Evolutionary conservation across 495 filamentous ascomycete genomes (phyloP), one percentile per base, ranked within the genome.

Genomic region (Stereocaulon alpinum): DNA sequence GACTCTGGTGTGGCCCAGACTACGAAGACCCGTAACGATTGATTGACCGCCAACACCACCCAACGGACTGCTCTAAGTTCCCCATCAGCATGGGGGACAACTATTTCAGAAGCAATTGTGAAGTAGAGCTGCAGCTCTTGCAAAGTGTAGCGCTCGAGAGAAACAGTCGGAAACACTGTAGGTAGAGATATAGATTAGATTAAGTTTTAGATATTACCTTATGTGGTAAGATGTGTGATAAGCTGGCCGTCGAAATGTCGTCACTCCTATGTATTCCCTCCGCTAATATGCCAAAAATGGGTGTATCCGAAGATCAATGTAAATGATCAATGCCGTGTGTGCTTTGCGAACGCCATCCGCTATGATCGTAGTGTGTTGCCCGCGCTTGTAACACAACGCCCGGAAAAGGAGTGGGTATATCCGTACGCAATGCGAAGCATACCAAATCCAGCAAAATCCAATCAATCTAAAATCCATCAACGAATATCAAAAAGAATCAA

Each of bases 371-470:
- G 14, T 40, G 1, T 15, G 27, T 0, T 40, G 40, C 7, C 12
- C 30, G 15, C 24, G 20, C 6, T 27, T 27, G 18, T 18, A 57
- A 58, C 55, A 43, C 43, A 24, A 24, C 24, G 24, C 24, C 24
- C 44, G 30, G 32, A 24, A 49, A 58, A 58, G 44, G 55, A 49
- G 55, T 58, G 55, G 55, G 55, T 58, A 58, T 58, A 58, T 49
- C 43, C 30, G 12, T 2, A 37, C 32, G 37, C 10, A 11, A 45
- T 2, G 30, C 42, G 42, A 27, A 11, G 29, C 49, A 52, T 11
- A 29, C 18, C n/a, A 17, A 52, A 37, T 11, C n/a, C 30, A 11
- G 4, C 3, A n/a, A 37, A 12, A 37, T 37, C 34, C 34, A 37
- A 34, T 17, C 17, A 2, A 56, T n/a, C 37, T 1, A 22, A 47